Percentiles rank a stretch among this genome's conserved stretches.
Evolutionary conservation across 1,284 basidiomycete species (phyloP).

Genomic region (Neotropicomus parvogracilis): DNA sequence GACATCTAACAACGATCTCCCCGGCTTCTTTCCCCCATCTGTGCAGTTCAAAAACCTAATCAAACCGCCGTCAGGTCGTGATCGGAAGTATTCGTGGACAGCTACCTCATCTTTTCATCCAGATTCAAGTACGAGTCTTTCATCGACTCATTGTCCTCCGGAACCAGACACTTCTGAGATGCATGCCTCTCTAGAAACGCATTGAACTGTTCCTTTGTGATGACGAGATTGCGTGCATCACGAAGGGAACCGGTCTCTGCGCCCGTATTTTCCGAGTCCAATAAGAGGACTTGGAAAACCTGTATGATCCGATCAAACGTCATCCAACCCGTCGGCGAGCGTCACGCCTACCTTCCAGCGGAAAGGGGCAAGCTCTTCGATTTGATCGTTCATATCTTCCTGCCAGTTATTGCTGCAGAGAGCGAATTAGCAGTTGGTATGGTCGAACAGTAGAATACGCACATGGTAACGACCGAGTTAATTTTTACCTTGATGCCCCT

Average conservation of each 20-base stretch:
- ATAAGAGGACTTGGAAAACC: slow-evolving; percentile 35
- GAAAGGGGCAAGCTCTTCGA: slow-evolving; percentile 24
- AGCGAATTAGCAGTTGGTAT: neutral
- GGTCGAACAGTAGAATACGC: neutral
- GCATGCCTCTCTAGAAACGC: slow-evolving; percentile 31
- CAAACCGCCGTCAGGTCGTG: neutral
- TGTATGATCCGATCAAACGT: neutral
- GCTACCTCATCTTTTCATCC: slow-evolving; percentile 3
- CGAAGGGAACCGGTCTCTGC: slow-evolving; percentile 31
- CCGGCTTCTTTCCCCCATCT: slow-evolving; percentile 6
- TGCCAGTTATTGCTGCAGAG: slow-evolving; percentile 35
- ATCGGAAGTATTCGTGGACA: no score
- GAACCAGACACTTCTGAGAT: slow-evolving; percentile 33
- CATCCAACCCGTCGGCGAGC: no score
- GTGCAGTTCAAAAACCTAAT: slow-evolving; percentile 5
- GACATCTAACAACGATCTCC: slow-evolving; percentile 1
- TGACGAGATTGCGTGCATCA: slow-evolving; percentile 35
- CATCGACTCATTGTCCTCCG: slow-evolving; percentile 39
- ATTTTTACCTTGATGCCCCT: slow-evolving; percentile 39
- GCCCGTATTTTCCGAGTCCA: slow-evolving; percentile 33
- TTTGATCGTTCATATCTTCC: slow-evolving; percentile 30
- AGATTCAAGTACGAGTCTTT: slow-evolving; percentile 21
- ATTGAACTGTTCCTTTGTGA: slow-evolving; percentile 36
- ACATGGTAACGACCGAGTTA: slow-evolving; percentile 39
- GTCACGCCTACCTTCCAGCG: slow-evolving; percentile 22